These are phyloP conservation scores for Lactifluus echinatus DNA, from an alignment of 768 basidiomycete genomes.

Conservation along the genomic window DNA sequence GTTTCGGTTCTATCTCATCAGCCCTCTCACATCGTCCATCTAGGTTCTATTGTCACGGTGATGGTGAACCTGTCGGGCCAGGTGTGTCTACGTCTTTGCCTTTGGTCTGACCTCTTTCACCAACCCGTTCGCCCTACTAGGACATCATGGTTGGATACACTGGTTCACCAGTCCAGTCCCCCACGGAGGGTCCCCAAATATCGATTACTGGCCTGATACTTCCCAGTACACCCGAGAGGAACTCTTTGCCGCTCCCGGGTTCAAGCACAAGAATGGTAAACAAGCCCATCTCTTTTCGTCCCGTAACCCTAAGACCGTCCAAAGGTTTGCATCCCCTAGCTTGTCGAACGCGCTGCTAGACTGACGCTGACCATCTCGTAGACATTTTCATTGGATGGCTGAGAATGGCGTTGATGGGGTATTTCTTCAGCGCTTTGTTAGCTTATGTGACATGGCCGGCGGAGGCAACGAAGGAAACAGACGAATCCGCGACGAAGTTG, in stretches of 20 bases:
- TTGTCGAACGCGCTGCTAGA: conserved; percentile 1
- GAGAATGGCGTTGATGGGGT: conserved; percentile 71
- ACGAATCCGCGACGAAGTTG: conserved; percentile 63
- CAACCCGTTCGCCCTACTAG: conserved; percentile 23
- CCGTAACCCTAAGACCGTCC: conserved; percentile 64
- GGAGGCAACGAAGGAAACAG: conserved; percentile 45
- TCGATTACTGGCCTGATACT: conserved; percentile 74
- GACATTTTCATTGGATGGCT: conserved; percentile 83
- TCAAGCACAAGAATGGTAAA: conserved; percentile 46
- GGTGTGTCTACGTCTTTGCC: conserved; percentile 29
- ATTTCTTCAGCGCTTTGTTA: conserved; percentile 71
- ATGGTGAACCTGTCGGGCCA: conserved; percentile 58
- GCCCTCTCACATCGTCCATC: not conserved
- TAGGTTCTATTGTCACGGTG: conserved; percentile 68
- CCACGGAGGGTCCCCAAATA: conserved; percentile 60
- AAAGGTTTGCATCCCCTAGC: conserved; percentile 30
- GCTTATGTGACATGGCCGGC: conserved; percentile 51
- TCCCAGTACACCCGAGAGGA: conserved; percentile 64
- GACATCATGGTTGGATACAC: conserved; percentile 82
- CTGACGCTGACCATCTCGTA: not conserved
- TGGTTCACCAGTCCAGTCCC: conserved; percentile 70
- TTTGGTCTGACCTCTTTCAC: not conserved
- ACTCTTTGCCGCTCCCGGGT: conserved; percentile 59
- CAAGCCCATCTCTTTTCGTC: conserved; percentile 72
- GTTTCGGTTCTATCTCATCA: not conserved